Evolutionary conservation across 345 rosid species (phyloP).

Genomic region (Fremontodendron californicum): DNA sequence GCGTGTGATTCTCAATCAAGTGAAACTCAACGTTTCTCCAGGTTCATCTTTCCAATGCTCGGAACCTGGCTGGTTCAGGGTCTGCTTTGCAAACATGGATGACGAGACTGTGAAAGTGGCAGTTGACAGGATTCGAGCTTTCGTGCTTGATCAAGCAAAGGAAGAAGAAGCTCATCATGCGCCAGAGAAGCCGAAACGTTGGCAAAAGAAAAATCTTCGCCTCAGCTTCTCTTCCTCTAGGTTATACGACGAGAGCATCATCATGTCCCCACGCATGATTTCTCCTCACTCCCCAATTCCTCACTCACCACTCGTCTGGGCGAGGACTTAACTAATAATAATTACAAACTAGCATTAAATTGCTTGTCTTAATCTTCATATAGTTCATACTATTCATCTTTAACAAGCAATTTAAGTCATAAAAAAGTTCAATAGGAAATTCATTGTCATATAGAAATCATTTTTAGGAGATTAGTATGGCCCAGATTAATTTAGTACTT

Average conservation of each 20-base stretch:
- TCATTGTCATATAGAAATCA: not conserved
- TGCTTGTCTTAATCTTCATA: too few species aligned
- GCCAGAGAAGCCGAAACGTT: constrained; percentile 23
- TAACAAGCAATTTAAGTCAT: not conserved
- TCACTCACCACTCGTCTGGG: constrained; percentile 55
- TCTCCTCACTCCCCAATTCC: constrained; percentile 61
- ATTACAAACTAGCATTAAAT: too few species aligned
- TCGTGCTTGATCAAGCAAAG: constrained; percentile 27
- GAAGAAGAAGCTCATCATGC: not conserved
- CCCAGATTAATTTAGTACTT: not conserved
- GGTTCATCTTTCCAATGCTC: constrained; percentile 66
- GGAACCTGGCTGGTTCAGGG: constrained; percentile 89
- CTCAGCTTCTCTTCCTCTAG: constrained; percentile 39
- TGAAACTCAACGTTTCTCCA: constrained; percentile 79
- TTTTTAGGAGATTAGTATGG: not conserved
- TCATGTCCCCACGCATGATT: constrained; percentile 41
- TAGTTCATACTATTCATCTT: too few species aligned
- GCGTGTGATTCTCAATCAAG: constrained; percentile 52
- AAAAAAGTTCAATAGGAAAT: not conserved
- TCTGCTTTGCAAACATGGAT: constrained; percentile 85
- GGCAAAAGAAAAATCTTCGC: constrained; percentile 40
- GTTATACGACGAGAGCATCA: constrained; percentile 41
- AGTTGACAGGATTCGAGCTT: constrained; percentile 44
- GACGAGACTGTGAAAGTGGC: constrained; percentile 56
- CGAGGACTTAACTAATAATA: constrained; percentile 21